phyloP scores from a whole-genome alignment of 768 basidiomycete genomes.

The Dictyophora rubrovolvata region DNA sequence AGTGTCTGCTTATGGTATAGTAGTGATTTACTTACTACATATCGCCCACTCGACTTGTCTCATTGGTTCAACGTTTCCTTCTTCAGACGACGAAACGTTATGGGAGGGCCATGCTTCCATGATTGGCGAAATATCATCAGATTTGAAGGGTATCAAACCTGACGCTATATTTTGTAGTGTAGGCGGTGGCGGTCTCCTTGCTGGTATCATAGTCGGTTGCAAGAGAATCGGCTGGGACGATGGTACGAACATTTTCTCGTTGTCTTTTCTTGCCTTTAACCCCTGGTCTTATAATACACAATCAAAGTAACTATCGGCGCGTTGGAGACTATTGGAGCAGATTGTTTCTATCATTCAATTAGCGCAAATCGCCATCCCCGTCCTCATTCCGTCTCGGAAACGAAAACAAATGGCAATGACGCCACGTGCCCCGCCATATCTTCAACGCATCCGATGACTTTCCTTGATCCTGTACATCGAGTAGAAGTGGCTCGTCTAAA shows the following conservation, averaged over 20 bases:
- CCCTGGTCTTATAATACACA: background rate
- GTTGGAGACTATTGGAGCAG: constrained; percentile 61
- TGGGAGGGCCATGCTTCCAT: constrained; percentile 78
- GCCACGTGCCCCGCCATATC: constrained; percentile 30
- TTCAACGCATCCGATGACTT: constrained; percentile 20
- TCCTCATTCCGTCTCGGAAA: background rate
- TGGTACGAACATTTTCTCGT: constrained; percentile 30
- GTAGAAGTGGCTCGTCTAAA: constrained; percentile 50
- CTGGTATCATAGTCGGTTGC: constrained; percentile 64
- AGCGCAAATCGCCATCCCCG: constrained; percentile 30
- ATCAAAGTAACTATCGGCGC: constrained; percentile 49
- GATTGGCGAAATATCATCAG: constrained; percentile 49
- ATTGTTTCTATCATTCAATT: constrained; percentile 65
- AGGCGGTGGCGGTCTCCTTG: constrained; percentile 64
- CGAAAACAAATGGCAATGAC: constrained; percentile 20
- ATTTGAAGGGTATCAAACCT: constrained; percentile 41
- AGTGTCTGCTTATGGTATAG: constrained; percentile 47
- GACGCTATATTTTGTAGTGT: constrained; percentile 71
- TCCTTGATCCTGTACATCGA: constrained; percentile 31
- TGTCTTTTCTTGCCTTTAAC: background rate
- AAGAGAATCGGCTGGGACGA: constrained; percentile 55
- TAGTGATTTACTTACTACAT: background rate
- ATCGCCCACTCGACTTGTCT: background rate
- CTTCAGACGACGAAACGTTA: constrained; percentile 43
- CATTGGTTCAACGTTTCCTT: background rate